phyloP scores from a whole-genome alignment of 2,329 filamentous ascomycete species.

The Apiospora marii region DNA sequence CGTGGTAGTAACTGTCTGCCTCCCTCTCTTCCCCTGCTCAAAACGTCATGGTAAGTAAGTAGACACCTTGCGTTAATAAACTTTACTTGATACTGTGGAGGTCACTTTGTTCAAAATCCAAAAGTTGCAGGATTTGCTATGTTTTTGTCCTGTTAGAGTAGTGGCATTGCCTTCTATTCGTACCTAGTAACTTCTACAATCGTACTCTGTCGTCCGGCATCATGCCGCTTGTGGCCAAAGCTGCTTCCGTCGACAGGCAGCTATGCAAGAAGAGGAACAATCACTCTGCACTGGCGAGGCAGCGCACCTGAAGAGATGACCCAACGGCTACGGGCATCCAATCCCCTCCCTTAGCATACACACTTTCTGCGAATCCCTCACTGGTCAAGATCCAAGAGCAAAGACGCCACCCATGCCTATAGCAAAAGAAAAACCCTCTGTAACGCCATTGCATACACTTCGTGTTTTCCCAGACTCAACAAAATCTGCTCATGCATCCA shows the following conservation, averaged over 20 bases:
- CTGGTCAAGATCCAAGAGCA: not conserved
- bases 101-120: not conserved
- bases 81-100: too few species aligned
- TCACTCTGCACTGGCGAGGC: not conserved
- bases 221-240: not conserved
- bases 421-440: not conserved
- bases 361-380: not conserved
- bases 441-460: conserved; percentile 2
- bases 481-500: not conserved
- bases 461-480: not conserved
- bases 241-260: not conserved
- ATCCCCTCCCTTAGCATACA: not conserved
- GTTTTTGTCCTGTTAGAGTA: not conserved
- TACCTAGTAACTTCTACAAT: not conserved
- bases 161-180: not conserved
- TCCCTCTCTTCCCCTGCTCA: too few species aligned
- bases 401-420: not conserved
- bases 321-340: not conserved
- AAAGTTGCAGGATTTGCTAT: not conserved
- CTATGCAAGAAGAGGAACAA: not conserved
- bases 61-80: too few species aligned
- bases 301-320: not conserved
- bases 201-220: not conserved
- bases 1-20: too few species aligned
- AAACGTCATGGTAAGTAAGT: too few species aligned